These are phyloP conservation scores for Geranium incanum DNA, from an alignment of 441 rosid genomes.

Conservation along the genomic window DNA sequence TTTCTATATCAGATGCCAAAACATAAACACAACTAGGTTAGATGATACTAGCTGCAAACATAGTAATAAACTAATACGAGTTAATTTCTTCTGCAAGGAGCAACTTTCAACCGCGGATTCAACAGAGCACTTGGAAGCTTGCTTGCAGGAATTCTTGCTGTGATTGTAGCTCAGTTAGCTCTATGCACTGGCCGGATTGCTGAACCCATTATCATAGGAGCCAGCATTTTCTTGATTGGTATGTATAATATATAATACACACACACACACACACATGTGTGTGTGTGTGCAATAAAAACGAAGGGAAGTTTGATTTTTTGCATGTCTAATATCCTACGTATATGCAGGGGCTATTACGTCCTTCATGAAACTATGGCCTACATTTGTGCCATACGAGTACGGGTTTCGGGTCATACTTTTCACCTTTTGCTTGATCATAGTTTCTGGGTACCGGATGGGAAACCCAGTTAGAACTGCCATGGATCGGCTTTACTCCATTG, in stretches of 20 bases:
- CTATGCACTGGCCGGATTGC: constrained; percentile 33
- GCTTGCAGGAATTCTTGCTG: constrained; percentile 54
- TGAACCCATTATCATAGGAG: constrained; percentile 55
- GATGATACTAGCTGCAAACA: neutral
- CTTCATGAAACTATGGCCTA: constrained; percentile 61
- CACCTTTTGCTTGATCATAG: constrained; percentile 58
- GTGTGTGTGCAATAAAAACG: neutral
- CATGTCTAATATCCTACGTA: constrained; percentile 11
- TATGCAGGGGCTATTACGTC: constrained; percentile 50
- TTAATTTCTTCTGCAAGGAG: constrained; percentile 29
- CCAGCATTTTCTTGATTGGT: constrained; percentile 59
- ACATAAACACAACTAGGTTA: too few relatives aligned
- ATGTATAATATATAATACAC: constrained; percentile 8
- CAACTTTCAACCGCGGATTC: constrained; percentile 63
- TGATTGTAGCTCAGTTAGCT: constrained; percentile 39
- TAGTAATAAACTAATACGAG: neutral
- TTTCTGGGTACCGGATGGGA: constrained; percentile 58
- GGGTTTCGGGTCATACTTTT: constrained; percentile 56
- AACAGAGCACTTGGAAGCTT: constrained; percentile 61
- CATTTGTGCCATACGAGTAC: constrained; percentile 54
- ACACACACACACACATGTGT: too few relatives aligned
- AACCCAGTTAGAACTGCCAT: constrained; percentile 50
- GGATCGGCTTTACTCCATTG: constrained; percentile 59
- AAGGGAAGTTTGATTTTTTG: neutral
- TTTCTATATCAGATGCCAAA: too few relatives aligned